Evolutionary conservation across 2,329 filamentous ascomycete species (phyloP).

Genomic region (Ascochyta fabae): DNA sequence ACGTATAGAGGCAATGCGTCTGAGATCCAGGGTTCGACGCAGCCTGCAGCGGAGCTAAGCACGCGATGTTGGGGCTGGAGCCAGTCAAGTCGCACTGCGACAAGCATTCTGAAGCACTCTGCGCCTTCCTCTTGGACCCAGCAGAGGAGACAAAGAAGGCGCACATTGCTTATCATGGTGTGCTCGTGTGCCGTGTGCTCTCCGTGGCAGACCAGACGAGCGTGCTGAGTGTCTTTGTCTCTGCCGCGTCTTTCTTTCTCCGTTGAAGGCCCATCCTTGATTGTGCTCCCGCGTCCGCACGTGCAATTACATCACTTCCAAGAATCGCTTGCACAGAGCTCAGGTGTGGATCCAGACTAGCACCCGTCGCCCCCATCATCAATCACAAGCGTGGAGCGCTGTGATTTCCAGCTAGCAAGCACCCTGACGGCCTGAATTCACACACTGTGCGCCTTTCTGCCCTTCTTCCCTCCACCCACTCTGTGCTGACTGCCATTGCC

Average conservation of each 20-base stretch:
- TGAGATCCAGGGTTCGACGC: background rate
- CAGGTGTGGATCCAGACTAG: constrained; percentile 24
- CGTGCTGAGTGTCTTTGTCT: background rate
- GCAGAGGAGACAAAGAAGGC: background rate
- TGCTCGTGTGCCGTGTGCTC: background rate
- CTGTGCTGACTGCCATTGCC: constrained; percentile 2
- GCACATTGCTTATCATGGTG: no score
- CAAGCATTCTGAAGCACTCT: constrained; percentile 16
- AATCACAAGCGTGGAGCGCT: constrained; percentile 19
- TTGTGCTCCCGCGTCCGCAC: constrained; percentile 31
- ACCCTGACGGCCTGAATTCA: constrained; percentile 1
- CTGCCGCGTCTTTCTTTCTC: constrained; percentile 1
- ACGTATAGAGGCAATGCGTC: background rate
- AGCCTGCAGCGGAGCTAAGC: constrained; percentile 10
- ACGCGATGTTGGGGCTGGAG: constrained; percentile 9
- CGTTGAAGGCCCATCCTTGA: constrained; percentile 15
- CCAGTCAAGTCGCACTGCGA: constrained; percentile 10
- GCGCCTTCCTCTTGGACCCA: constrained; percentile 4
- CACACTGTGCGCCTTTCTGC: background rate
- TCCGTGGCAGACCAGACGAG: background rate
- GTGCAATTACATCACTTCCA: constrained; percentile 38
- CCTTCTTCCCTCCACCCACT: background rate
- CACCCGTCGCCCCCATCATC: constrained; percentile 18
- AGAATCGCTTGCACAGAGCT: constrained; percentile 20
- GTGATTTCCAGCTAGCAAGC: constrained; percentile 13